Evolutionary conservation across 345 rosid genomes (phyloP), one percentile per base, ranked within the genome.

Genomic region (Mangifera indica): DNA sequence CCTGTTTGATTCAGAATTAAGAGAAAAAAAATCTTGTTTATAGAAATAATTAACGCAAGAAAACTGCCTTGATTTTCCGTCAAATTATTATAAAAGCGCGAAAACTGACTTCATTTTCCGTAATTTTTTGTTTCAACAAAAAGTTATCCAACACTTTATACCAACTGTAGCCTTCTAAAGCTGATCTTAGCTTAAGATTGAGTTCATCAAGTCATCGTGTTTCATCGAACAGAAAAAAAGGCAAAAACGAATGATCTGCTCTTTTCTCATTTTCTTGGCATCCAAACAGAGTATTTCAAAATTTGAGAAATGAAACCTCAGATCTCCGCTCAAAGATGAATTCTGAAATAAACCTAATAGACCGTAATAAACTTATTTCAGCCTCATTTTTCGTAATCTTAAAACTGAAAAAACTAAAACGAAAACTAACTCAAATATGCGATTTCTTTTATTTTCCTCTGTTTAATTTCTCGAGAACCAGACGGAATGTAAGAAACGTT

Each of bases 391-490:
- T 63, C 0, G 24, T 21, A 12, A 13, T 45, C 18, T 22, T 14
- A 4, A 46, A 64, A 45, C 40, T 12, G 37, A 45, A 46, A 45
- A 44, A 63, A 42, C 6, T 21, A 8, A 46, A 49, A 49, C 18
- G 18, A 49, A 49, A 49, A 29, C 15, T 3, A n/a, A 51, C 57
- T 51, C 45, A 18, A 48, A 20, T 48, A 17, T 7, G 25, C 5
- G 26, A 26, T 18, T 62, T 45, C n/a, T 66, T 21, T 40, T 6
- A 0, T 20, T 18, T 71, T 61, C 62, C 69, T 10, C 12, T 15
- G 26, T 66, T 78, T 74, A 76, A 83, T 72, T 76, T 81, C 86
- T 72, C 66, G 48, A 67, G 51, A 73, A 70, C 55, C 82, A 79
- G 77, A 78, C 60, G 70, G 72, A 69, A 46, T 7, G 42, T 2